Base-by-base conservation (phyloP, 805 yeast genomes). In the Wickerhamia fluorescens region DNA sequence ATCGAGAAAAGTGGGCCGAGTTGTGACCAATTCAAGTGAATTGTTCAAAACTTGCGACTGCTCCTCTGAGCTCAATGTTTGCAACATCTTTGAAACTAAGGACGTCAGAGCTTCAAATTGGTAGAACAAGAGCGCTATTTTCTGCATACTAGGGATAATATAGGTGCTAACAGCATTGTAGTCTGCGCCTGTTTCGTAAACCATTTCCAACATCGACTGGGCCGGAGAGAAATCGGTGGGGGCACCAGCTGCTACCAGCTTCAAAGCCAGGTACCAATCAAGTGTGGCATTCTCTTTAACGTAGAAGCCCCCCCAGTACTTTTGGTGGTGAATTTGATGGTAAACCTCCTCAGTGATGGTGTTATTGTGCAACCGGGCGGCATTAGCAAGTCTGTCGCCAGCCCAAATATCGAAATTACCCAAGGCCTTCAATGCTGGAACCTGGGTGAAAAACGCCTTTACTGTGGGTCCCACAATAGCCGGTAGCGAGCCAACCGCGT, bases 121-220 rank as follows among this genome's bases (percentile, higher is more conserved):
- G 16, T 34, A 28, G 27, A 38, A 56, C 1, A 31, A 41, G 6
- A 29, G 26, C 16, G 42, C 31, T 6, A 53, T 30, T 10, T 16
- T 29, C 17, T 39, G 44, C 16, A 47, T 25, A 7, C 51, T 22
- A 5, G 47, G 17, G 7, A 36, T 25, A 16, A 55, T 34, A 20
- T 44, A 47, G 22, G 46, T 49, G 24, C 37, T 26, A 20, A 56
- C 44, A 7, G 56, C 56, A 35, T 56, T 53, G 34, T 44, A 56
- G 35, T 56, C 58, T 12, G 56, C 39, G 5, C 60, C 61, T 2
- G 61, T 51, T 32, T 56, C 60, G 28, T 44, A 56, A 20, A 46
- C 44, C 7, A 41, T 49, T 17, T 53, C 46, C 24, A 56, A 29
- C 16, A 53, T 35, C 4, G 44, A 37, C 2, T 37, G 27, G 3